A percentile compares a stretch with the other conserved stretches of the same genome.
Evolutionary conservation across 306 rosid species (phyloP).

Genomic region (Lathyrus oleraceus): DNA sequence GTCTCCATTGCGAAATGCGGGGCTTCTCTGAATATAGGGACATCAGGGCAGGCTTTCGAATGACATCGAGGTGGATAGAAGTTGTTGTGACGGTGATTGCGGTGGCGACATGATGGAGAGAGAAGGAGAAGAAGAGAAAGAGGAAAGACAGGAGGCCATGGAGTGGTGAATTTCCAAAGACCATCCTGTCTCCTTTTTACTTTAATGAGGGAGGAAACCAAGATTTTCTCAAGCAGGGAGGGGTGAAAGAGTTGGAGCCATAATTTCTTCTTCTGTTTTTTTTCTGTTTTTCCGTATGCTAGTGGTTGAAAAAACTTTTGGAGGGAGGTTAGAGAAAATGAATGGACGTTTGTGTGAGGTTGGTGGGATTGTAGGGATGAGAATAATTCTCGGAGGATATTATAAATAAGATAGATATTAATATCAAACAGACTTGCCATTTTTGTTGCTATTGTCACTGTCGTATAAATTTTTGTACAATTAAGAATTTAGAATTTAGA

Average conservation of each 20-base stretch:
- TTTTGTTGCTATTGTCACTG: conserved; percentile 14
- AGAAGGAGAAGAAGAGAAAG: neutral
- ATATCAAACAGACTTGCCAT: conserved; percentile 18
- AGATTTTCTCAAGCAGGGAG: conserved; percentile 28
- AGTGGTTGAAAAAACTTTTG: conserved; percentile 32
- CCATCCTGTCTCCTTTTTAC: conserved; percentile 70
- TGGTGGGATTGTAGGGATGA: conserved; percentile 66
- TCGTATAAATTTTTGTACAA: conserved; percentile 24
- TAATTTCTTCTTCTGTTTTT: conserved; percentile 17
- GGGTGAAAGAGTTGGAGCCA: conserved; percentile 56
- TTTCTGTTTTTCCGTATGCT: neutral
- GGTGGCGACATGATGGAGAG: neutral
- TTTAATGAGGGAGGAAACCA: conserved; percentile 29
- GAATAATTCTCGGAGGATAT: conserved; percentile 60
- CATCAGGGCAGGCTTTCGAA: conserved; percentile 48
- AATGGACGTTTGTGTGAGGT: conserved; percentile 34
- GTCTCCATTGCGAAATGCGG: conserved; percentile 71
- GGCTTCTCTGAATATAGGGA: conserved; percentile 68
- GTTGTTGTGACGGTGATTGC: conserved; percentile 14
- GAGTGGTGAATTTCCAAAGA: conserved; percentile 41
- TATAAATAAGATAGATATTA: conserved; percentile 6
- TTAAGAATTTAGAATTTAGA: neutral
- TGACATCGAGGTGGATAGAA: conserved; percentile 48
- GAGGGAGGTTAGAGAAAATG: conserved; percentile 36
- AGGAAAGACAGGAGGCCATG: conserved; percentile 62